Percentiles rank a stretch among this genome's conserved stretches.
Evolutionary conservation across 495 filamentous ascomycete species (phyloP).

Genomic region (Barbatosphaeria neglecta): DNA sequence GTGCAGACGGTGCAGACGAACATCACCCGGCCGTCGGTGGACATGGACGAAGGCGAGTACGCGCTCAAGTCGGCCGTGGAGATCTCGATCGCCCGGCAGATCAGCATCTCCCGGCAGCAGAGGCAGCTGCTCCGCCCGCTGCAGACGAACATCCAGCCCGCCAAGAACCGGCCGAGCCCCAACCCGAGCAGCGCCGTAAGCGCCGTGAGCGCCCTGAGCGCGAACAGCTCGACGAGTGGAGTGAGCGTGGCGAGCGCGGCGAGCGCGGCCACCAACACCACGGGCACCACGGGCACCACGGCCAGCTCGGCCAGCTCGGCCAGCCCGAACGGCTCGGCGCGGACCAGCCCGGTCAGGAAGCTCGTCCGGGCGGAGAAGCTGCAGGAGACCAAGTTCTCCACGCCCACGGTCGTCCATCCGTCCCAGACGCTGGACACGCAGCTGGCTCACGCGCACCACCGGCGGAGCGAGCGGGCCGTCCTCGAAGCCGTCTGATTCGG

Average conservation of each 20-base stretch:
- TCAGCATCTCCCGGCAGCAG: constrained; percentile 46
- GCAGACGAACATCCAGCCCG: constrained; percentile 7
- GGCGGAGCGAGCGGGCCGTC: constrained; percentile 39
- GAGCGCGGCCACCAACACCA: constrained; percentile 1
- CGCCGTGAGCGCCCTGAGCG: constrained; percentile 1
- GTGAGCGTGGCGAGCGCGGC: constrained; percentile 2
- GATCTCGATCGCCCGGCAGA: constrained; percentile 47
- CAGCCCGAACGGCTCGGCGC: too few species aligned
- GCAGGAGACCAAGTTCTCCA: constrained; percentile 23
- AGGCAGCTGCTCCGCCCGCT: constrained; percentile 31
- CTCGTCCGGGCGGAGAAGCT: constrained; percentile 16
- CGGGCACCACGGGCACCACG: not conserved
- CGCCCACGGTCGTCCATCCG: constrained; percentile 22
- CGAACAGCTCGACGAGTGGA: constrained; percentile 3
- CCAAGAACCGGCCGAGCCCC: not conserved
- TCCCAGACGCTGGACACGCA: constrained; percentile 5
- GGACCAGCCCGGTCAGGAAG: constrained; percentile 4
- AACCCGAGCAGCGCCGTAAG: constrained; percentile 2
- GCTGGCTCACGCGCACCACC: constrained; percentile 15
- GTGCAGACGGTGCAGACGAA: constrained; percentile 17
- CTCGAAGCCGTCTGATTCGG: constrained; percentile 19
- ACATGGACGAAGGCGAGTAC: constrained; percentile 24
- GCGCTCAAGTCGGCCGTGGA: constrained; percentile 37
- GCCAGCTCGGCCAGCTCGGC: constrained; percentile 11
- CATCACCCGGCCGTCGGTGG: constrained; percentile 16